Percentiles rank a stretch among this genome's conserved stretches.
These are phyloP conservation scores for Viola pubescens DNA, from an alignment of 441 rosid species.

Conservation along the genomic window DNA sequence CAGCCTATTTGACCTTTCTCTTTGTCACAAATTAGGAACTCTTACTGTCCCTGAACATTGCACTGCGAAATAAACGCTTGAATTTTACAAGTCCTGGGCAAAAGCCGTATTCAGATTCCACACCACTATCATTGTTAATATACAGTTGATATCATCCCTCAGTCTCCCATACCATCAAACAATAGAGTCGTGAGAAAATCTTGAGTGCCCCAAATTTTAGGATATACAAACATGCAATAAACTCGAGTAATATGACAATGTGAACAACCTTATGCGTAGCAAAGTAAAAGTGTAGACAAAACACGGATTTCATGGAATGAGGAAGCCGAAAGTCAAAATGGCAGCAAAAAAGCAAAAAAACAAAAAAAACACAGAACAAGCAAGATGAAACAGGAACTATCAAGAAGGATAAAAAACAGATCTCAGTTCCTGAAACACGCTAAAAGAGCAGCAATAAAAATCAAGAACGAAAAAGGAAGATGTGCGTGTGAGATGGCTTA, in stretches of 20 bases:
- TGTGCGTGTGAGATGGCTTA: conserved; percentile 25
- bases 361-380: conserved; percentile 14
- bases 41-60: no score
- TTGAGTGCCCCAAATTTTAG: neutral
- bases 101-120: no score
- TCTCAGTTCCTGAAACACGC: conserved; percentile 31
- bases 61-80: no score
- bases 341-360: neutral
- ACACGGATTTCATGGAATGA: neutral
- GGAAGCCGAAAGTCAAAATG: neutral
- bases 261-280: neutral
- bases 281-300: neutral
- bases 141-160: neutral
- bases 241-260: neutral
- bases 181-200: neutral
- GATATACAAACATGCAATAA: neutral
- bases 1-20: no score
- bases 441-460: neutral
- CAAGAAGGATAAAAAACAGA: conserved; percentile 33
- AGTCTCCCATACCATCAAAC: neutral
- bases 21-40: no score
- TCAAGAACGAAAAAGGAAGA: neutral
- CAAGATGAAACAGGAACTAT: conserved; percentile 5
- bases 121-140: neutral
- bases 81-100: no score